Conservation (phyloP, 2,329 filamentous ascomycete species). For the Fusarium sp. region DNA sequence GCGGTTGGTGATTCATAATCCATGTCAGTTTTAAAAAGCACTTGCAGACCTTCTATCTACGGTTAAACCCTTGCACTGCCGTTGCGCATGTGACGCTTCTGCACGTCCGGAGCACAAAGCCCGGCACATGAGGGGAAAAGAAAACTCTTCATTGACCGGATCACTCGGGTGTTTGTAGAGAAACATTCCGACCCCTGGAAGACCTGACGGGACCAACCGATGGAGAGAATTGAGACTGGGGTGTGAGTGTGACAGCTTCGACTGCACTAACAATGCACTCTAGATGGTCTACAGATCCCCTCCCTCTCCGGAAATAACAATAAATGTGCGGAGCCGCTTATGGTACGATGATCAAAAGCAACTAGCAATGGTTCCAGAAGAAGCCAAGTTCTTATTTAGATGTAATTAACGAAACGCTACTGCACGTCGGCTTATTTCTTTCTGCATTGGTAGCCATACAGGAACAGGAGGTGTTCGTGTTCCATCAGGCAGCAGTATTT, state of each 20-base stretch:
- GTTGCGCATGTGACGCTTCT: constrained; percentile 15
- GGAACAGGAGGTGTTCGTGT: not conserved
- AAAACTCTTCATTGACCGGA: not conserved
- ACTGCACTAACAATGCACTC: not conserved
- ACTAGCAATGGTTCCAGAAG: constrained; percentile 8
- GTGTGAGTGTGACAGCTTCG: not conserved
- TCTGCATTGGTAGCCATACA: constrained; percentile 1
- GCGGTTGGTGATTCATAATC: not conserved
- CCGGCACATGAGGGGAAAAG: constrained; percentile 9
- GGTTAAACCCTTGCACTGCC: constrained; percentile 8
- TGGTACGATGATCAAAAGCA: constrained; percentile 13
- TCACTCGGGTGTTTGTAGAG: constrained; percentile 3
- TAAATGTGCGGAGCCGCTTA: constrained; percentile 21
- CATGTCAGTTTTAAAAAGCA: constrained; percentile 7
- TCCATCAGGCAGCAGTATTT: constrained; percentile 33
- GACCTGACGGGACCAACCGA: constrained; percentile 7
- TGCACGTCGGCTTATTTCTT: constrained; percentile 15
- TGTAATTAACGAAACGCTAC: not conserved
- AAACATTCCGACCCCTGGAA: constrained; percentile 4
- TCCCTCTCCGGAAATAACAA: constrained; percentile 17
- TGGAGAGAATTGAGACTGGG: not conserved
- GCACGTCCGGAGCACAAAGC: not conserved
- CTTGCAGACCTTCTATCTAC: constrained; percentile 22
- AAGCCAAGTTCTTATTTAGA: constrained; percentile 4
- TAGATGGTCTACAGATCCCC: not conserved